These are phyloP conservation scores for Aspergillus leporis DNA, from an alignment of 495 filamentous ascomycete species.

Conservation along the genomic window DNA sequence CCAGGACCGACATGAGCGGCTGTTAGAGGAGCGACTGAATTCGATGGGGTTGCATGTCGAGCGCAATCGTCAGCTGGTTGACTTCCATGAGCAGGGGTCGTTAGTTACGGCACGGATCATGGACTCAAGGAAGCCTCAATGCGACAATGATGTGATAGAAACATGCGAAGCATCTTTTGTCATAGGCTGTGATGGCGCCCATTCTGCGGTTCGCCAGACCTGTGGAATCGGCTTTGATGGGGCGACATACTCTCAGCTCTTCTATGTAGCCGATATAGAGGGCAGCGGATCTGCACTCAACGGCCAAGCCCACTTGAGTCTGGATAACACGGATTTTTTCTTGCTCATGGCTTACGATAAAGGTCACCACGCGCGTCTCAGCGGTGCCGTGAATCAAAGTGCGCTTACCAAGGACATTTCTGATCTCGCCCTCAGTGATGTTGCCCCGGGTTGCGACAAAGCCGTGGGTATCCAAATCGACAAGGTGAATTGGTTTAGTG, in stretches of 20 bases:
- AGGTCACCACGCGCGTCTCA: conserved; percentile 24
- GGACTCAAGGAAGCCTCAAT: conserved; percentile 3
- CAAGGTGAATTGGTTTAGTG: conserved; percentile 40
- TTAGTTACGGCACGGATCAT: conserved; percentile 30
- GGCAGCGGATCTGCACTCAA: conserved; percentile 32
- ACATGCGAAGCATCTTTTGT: conserved; percentile 31
- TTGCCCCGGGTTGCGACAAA: conserved; percentile 24
- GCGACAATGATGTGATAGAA: conserved; percentile 15
- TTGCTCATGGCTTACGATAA: conserved; percentile 30
- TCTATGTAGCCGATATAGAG: conserved; percentile 39
- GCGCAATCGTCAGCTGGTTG: conserved; percentile 27
- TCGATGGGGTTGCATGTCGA: conserved; percentile 34
- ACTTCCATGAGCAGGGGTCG: conserved; percentile 26
- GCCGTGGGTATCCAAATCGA: conserved; percentile 24
- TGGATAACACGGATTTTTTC: conserved; percentile 30
- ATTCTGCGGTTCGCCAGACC: conserved; percentile 32
- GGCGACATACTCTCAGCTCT: conserved; percentile 32
- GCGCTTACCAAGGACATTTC: conserved; percentile 13
- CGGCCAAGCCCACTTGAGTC: conserved; percentile 34
- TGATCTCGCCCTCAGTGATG: conserved; percentile 32
- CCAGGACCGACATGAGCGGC: conserved; percentile 38
- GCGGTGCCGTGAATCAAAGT: conserved; percentile 25
- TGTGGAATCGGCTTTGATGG: conserved; percentile 33
- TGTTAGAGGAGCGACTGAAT: conserved; percentile 36
- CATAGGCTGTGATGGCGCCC: conserved; percentile 40